phyloP scores from a whole-genome alignment of 768 basidiomycete species.

The Cystofilobasidium bisporidii region DNA sequence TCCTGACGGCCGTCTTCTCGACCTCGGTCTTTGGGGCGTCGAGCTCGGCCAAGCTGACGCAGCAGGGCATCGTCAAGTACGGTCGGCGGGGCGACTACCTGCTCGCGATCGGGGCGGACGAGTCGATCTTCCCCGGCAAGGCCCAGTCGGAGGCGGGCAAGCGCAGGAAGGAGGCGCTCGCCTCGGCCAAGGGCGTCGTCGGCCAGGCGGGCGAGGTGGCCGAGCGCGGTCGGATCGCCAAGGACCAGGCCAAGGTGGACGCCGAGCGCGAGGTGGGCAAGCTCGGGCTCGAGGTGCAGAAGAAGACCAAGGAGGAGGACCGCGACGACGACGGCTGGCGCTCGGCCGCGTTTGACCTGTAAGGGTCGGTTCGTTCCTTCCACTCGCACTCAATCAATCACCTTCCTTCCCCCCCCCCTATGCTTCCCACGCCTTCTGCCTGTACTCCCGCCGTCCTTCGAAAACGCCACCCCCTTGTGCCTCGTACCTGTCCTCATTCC shows the following conservation, averaged over 20 bases:
- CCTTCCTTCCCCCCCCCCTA: too few relatives aligned
- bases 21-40: constrained; percentile 26
- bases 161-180: constrained; percentile 31
- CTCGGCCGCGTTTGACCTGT: constrained; percentile 17
- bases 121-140: constrained; percentile 40
- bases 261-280: constrained; percentile 18
- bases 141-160: neutral
- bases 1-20: constrained; percentile 26
- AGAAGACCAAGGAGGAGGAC: constrained; percentile 7
- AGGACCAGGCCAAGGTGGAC: constrained; percentile 10
- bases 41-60: constrained; percentile 16
- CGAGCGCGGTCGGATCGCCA: constrained; percentile 32
- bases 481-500: too few relatives aligned
- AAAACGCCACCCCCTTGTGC: too few relatives aligned
- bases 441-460: too few relatives aligned
- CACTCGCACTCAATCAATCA: too few relatives aligned
- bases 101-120: constrained; percentile 43
- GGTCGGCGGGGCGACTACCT: constrained; percentile 42
- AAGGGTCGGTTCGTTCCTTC: too few relatives aligned
- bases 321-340: constrained; percentile 24
- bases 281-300: constrained; percentile 9
- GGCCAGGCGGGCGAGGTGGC: constrained; percentile 34
- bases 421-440: too few relatives aligned
- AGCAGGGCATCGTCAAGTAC: constrained; percentile 42
- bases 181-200: constrained; percentile 35